Evolutionary conservation across 495 filamentous ascomycete genomes (phyloP), one percentile per base, ranked within the genome.

Genomic region (Cryomyces minteri): DNA sequence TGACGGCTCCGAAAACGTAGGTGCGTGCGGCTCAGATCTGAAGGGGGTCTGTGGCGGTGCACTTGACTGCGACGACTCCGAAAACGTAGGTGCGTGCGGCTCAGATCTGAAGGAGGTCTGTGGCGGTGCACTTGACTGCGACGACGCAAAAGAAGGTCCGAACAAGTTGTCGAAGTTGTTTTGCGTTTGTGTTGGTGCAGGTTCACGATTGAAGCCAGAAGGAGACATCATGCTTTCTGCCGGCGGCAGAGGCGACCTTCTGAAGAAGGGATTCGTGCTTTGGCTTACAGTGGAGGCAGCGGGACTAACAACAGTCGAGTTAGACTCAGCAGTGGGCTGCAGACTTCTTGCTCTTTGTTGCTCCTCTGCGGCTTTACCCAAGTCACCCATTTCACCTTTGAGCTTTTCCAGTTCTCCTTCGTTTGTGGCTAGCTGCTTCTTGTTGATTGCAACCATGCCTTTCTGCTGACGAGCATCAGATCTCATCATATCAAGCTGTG

Each of bases 361-460:
- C 48, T 77, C 73, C 47, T 73, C 71, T 43, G 72, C 72, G 53
- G 77, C 79, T 58, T 69, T 77, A 32, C 72, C 69, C 33, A 84
- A 59, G 30, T 76, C 74, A 31, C 81, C 77, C 36, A 82, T 79
- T 52, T 94, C 86, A 6, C 62, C 62, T 62, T 86, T 84, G 36
- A 90, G 58, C 62, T 82, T 88, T 38, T 94, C 88, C 11, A 80
- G 71, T 54, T 96, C 90, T 31, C 69, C 73, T 60, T 98, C 92
- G 48, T 78, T 79, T 1, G 88, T 94, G 33, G 81, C 71, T 41
- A 95, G 69, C 64, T 98, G 90, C 65, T 98, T 96, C 66, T 92
- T 95, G 65, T 92, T 93, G 62, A 98, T 96, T 4, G 92, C 85
- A 39, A 92, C 90, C 39, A 94, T 63, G 7, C 90, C 90, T 62